A percentile compares a stretch with the other conserved stretches of the same genome.
Evolutionary conservation across 2,329 filamentous ascomycete species (phyloP).

Genomic region (Aspergillus oerlinghausenensis): DNA sequence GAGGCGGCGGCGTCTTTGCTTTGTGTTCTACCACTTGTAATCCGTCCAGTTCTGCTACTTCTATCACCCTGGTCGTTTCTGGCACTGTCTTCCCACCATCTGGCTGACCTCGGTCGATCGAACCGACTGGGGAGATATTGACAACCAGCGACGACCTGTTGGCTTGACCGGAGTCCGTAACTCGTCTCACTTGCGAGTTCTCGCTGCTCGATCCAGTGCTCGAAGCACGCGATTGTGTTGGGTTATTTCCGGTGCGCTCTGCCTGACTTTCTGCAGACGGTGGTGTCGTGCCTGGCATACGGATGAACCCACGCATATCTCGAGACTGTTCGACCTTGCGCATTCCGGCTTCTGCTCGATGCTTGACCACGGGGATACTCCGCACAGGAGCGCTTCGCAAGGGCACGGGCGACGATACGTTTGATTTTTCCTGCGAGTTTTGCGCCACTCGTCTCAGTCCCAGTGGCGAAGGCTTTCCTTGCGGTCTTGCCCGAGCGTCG

Average conservation of each 20-base stretch:
- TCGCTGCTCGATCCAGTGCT: slow-evolving; percentile 1
- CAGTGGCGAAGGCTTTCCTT: slow-evolving; percentile 21
- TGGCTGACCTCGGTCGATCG: slow-evolving; percentile 2
- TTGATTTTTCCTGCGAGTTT: slow-evolving; percentile 21
- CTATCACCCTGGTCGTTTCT: slow-evolving; percentile 13
- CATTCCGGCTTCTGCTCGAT: slow-evolving; percentile 7
- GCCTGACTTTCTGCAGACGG: slow-evolving; percentile 24
- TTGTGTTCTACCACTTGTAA: slow-evolving; percentile 25
- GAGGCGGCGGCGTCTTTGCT: slow-evolving; percentile 5
- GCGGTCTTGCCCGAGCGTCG: slow-evolving; percentile 23
- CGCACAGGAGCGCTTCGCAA: slow-evolving; percentile 14
- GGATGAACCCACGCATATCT: slow-evolving; percentile 36
- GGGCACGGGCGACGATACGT: slow-evolving; percentile 15
- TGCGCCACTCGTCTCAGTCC: slow-evolving; percentile 22
- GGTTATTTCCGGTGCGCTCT: slow-evolving; percentile 14
- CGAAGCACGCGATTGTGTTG: not conserved
- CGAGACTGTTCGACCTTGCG: slow-evolving; percentile 10
- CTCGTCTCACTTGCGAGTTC: slow-evolving; percentile 6
- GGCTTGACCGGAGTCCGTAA: slow-evolving; percentile 4
- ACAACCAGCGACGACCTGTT: not conserved
- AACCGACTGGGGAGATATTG: slow-evolving; percentile 1
- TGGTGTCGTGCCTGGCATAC: slow-evolving; percentile 27
- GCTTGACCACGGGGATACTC: slow-evolving; percentile 13
- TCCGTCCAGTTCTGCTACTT: slow-evolving; percentile 35
- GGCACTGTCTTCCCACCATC: slow-evolving; percentile 1